Evolutionary conservation across 2,329 filamentous ascomycete species (phyloP).

Genomic region (Zymoseptoria pseudotritici): DNA sequence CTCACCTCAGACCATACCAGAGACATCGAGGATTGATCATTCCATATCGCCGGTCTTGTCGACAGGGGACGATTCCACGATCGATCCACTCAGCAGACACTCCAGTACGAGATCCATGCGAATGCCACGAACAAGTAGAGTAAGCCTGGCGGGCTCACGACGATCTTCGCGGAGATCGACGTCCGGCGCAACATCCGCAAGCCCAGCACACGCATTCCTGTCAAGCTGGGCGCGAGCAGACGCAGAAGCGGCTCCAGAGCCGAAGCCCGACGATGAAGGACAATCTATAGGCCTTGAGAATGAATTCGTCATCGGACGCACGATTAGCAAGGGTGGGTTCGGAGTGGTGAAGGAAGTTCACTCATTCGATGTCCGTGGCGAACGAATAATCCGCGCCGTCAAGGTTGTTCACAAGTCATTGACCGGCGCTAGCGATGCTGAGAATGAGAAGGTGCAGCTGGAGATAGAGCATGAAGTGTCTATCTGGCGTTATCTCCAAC

Average conservation of each 20-base stretch:
- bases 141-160: slow-evolving; percentile 14
- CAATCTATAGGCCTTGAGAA: slow-evolving; percentile 54
- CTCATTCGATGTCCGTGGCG: slow-evolving; percentile 46
- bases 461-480: slow-evolving; percentile 63
- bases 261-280: slow-evolving; percentile 58
- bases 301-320: slow-evolving; percentile 60
- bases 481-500: slow-evolving; percentile 58
- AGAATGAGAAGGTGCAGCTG: slow-evolving; percentile 59
- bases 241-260: slow-evolving; percentile 21
- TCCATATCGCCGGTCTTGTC: slow-evolving; percentile 21
- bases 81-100: slow-evolving; percentile 23
- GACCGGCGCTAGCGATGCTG: slow-evolving; percentile 47
- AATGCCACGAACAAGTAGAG: slow-evolving; percentile 14
- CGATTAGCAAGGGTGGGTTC: slow-evolving; percentile 59
- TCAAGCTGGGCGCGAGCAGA: slow-evolving; percentile 21
- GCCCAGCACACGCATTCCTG: slow-evolving; percentile 28
- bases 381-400: slow-evolving; percentile 52
- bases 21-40: slow-evolving; percentile 20
- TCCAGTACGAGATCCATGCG: slow-evolving; percentile 25
- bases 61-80: slow-evolving; percentile 16
- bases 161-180: slow-evolving; percentile 23
- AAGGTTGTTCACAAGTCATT: slow-evolving; percentile 60
- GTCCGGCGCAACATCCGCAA: slow-evolving; percentile 23
- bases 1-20: slow-evolving; percentile 27
- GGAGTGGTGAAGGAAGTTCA: slow-evolving; percentile 60